Conservation (phyloP, 177 flowering plant species). For the Vitis hybrid region DNA sequence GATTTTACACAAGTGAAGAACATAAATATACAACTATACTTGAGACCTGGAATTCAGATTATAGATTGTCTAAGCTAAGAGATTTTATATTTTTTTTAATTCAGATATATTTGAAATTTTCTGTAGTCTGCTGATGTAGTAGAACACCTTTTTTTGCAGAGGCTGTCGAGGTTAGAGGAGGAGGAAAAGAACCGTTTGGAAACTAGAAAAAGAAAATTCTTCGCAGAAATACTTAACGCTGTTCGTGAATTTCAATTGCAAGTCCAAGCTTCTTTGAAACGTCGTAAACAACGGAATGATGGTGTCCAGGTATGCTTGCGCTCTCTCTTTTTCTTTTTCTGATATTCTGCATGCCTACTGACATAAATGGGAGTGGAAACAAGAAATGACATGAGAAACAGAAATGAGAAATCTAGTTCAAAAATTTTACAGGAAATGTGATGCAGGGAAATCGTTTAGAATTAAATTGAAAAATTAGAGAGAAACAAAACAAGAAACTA, state of each 20-base stretch:
- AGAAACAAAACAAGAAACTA: background rate
- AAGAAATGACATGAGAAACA: constrained; percentile 2
- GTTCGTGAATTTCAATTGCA: constrained; percentile 88
- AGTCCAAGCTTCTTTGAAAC: constrained; percentile 77
- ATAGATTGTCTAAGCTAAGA: background rate
- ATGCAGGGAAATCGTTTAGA: background rate
- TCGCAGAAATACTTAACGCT: constrained; percentile 81
- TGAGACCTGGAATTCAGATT: no score
- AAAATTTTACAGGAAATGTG: background rate
- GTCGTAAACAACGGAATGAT: constrained; percentile 92
- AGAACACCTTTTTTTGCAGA: constrained; percentile 45
- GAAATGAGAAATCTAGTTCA: background rate
- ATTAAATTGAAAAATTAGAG: background rate
- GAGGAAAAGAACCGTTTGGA: constrained; percentile 82
- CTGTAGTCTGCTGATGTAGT: constrained; percentile 10
- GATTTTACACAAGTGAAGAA: no score
- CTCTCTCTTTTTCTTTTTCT: background rate
- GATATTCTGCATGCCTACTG: background rate
- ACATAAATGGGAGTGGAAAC: background rate
- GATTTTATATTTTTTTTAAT: background rate
- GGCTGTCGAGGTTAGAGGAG: constrained; percentile 79
- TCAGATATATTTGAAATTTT: background rate
- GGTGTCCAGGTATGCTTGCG: constrained; percentile 62
- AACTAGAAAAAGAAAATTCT: constrained; percentile 82
- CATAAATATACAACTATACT: no score